phyloP scores from a whole-genome alignment of 257 asterid species.

The Solanum bulbocastanum region DNA sequence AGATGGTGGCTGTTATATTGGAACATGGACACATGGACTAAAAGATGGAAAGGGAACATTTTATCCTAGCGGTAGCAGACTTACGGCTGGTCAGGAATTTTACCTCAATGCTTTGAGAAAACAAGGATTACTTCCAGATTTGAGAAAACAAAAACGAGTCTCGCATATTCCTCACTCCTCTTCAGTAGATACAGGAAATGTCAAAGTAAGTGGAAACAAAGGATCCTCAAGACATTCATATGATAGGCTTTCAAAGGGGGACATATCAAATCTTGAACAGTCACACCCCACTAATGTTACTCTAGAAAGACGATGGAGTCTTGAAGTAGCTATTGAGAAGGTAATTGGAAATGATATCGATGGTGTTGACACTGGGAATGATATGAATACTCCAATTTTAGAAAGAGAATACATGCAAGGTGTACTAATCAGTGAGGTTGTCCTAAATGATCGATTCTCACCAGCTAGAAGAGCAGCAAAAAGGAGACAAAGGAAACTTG shows the following conservation, averaged over 20 bases:
- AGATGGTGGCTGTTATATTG: conserved; percentile 73
- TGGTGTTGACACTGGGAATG: conserved; percentile 35
- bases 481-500: conserved; percentile 63
- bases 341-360: conserved; percentile 57
- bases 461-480: conserved; percentile 52
- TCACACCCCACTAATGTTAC: conserved; percentile 43
- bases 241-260: conserved; percentile 37
- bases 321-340: conserved; percentile 86
- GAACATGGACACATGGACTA: conserved; percentile 84
- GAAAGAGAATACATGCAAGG: conserved; percentile 99
- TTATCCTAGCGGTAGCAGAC: conserved; percentile 65
- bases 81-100: conserved; percentile 57
- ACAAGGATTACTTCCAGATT: conserved; percentile 75
- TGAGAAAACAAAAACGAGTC: conserved; percentile 59
- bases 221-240: conserved; percentile 33
- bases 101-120: conserved; percentile 77
- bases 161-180: conserved; percentile 52
- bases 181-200: conserved; percentile 41
- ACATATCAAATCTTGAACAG: conserved; percentile 43
- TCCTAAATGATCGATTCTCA: conserved; percentile 58
- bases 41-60: conserved; percentile 95
- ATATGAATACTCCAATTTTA: conserved; percentile 45
- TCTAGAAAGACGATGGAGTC: conserved; percentile 85
- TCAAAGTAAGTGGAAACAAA: conserved; percentile 35
- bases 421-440: conserved; percentile 74